Evolutionary conservation across 768 basidiomycete species (phyloP), one percentile per base, ranked within the genome.

Genomic region (Tricholoma flavovirens): DNA sequence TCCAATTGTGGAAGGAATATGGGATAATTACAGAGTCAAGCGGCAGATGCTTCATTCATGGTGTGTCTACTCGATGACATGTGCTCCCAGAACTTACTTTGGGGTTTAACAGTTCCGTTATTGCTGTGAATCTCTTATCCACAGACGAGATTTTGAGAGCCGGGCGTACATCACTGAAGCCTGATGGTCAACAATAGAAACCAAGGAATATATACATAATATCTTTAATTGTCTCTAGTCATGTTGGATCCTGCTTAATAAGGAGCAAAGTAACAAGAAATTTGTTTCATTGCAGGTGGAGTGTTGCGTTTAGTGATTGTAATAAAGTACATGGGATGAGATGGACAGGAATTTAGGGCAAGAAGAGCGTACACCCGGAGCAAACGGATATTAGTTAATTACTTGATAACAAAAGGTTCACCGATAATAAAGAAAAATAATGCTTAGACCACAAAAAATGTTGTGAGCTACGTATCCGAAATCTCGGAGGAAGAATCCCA

Each of bases 21-120:
- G 95, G 95, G 97, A 99, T 69, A 98, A 98, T 74, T 98, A 97
- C 69, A 80, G 97, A 61, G 97, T 99, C 58, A 99, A 99, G 78
- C 80, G 96, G 58, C 97, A 99, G 69, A 97, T 99, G 93, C 74
- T 99, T 46, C 95, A 98, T 68, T 96, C 93, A 66, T 92, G 91
- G 93, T 94, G 63, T 68, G 85, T 75, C 24, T 38, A 24, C 8
- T 17, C 15, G 8, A 30, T 49, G 29, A 26, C 29, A 11, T 30
- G 26, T 29, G 48, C 36, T 43, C 48, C 11, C 19, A 7, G 5
- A 56, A 60, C 66, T 64, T 53, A 61, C 67, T 60, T 49, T 57
- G 49, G 59, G 24, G 51, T 61, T 54, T 51, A 54, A 30, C 57
- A 90, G 90, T 74, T 91, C 90, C 63, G 89, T 91, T 59, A 99